Percentiles rank a stretch among this genome's conserved stretches.
Conservation (phyloP, 805 yeast genomes). For the Barnettozyma vustinii region DNA sequence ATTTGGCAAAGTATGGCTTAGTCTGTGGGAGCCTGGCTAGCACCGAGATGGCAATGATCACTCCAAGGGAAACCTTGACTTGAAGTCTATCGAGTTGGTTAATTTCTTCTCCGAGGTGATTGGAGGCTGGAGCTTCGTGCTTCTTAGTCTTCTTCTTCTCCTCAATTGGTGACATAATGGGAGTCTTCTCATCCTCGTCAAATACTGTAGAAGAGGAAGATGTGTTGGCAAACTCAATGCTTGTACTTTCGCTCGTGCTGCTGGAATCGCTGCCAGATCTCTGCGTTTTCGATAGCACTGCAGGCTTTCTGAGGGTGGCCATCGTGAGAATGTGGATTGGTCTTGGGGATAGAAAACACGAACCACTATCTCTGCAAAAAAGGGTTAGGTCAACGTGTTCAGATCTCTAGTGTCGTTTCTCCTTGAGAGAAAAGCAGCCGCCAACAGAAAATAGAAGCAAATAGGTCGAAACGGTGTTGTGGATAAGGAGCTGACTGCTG, state of each 20-base stretch:
- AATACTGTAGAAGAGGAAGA: constrained; percentile 6
- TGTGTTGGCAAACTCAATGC: not conserved
- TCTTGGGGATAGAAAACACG: not conserved
- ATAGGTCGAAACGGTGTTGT: no score
- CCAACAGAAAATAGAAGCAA: not conserved
- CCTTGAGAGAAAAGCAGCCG: not conserved
- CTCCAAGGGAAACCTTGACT: constrained; percentile 22
- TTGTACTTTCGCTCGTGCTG: not conserved
- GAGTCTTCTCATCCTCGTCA: constrained; percentile 1
- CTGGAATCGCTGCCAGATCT: constrained; percentile 3
- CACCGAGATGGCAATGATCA: constrained; percentile 18
- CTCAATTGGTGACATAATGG: not conserved
- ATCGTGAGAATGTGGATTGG: not conserved
- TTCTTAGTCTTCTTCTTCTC: not conserved
- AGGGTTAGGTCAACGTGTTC: not conserved
- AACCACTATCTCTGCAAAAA: not conserved
- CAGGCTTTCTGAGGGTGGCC: not conserved
- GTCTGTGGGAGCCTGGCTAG: constrained; percentile 25
- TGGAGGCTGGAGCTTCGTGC: not conserved
- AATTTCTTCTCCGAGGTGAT: constrained; percentile 11
- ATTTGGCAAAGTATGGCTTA: constrained; percentile 30
- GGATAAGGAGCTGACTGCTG: not conserved
- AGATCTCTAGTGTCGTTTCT: no score
- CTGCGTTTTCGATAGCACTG: not conserved
- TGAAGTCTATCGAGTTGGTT: constrained; percentile 25